Percentiles rank a stretch among this genome's conserved stretches.
phyloP scores from a whole-genome alignment of 2,329 filamentous ascomycete species.

The Graphiopsis chlorocephala region DNA sequence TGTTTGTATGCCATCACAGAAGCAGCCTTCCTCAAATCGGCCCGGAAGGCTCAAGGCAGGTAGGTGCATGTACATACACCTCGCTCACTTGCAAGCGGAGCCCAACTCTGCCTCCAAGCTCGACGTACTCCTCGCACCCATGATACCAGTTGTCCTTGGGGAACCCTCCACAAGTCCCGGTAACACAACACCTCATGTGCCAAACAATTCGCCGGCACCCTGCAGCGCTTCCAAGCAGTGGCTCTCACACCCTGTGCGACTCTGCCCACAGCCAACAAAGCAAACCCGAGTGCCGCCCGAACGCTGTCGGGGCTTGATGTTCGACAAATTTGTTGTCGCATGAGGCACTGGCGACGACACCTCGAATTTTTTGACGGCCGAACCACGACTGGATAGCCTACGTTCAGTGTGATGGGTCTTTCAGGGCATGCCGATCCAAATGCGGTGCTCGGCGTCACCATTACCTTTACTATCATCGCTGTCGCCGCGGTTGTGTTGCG shows the following conservation, averaged over 20 bases:
- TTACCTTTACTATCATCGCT: conserved; percentile 24
- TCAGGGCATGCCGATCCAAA: conserved; percentile 25
- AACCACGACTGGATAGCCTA: background rate
- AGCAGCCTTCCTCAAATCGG: background rate
- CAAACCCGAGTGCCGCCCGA: background rate
- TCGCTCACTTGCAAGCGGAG: background rate
- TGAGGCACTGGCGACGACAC: background rate
- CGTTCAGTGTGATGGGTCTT: conserved; percentile 4
- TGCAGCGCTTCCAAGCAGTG: conserved; percentile 3
- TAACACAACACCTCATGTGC: background rate
- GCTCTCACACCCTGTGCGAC: conserved; percentile 5
- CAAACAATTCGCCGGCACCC: conserved; percentile 4
- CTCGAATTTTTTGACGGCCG: background rate
- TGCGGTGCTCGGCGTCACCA: conserved; percentile 22
- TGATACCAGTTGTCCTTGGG: background rate
- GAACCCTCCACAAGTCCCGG: background rate
- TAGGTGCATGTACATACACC: background rate
- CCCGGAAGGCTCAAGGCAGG: background rate
- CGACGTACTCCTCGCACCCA: background rate
- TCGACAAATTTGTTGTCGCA: background rate
- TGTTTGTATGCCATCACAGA: background rate
- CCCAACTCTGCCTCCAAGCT: background rate
- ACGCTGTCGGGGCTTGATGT: background rate
- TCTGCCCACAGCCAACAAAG: background rate
- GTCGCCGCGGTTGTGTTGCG: conserved; percentile 21